Evolutionary conservation across 2,329 filamentous ascomycete species (phyloP).

Genomic region (Talaromyces sp.): DNA sequence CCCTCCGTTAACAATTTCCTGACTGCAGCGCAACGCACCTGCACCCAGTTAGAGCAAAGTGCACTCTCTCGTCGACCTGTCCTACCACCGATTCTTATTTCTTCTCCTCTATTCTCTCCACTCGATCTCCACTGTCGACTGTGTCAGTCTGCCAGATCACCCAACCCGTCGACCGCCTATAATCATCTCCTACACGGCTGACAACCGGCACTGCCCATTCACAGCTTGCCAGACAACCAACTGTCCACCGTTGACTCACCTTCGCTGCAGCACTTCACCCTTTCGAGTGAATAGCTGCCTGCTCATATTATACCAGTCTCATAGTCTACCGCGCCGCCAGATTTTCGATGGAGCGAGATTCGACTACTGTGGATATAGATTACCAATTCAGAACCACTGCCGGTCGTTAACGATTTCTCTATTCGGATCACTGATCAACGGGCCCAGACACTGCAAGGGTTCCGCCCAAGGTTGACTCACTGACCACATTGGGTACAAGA

Average conservation of each 20-base stretch:
- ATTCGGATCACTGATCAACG: constrained; percentile 20
- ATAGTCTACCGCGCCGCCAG: constrained; percentile 13
- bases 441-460: constrained; percentile 19
- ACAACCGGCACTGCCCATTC: constrained; percentile 18
- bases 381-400: constrained; percentile 28
- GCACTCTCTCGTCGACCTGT: constrained; percentile 6
- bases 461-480: constrained; percentile 16
- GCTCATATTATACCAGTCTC: constrained; percentile 9
- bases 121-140: constrained; percentile 18
- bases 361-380: constrained; percentile 27
- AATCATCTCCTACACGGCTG: constrained; percentile 12
- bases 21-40: constrained; percentile 18
- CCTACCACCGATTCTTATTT: constrained; percentile 11
- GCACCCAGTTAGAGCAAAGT: constrained; percentile 14
- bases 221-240: constrained; percentile 20
- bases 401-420: constrained; percentile 26
- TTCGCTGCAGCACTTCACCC: constrained; percentile 16
- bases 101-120: constrained; percentile 14
- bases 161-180: constrained; percentile 17
- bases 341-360: constrained; percentile 31
- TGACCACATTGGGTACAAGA: constrained; percentile 19
- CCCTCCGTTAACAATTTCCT: constrained; percentile 8
- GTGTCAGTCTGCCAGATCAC: constrained; percentile 23
- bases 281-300: constrained; percentile 10
- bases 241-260: constrained; percentile 18